Base-by-base conservation (phyloP, 2,329 filamentous ascomycete genomes). In the Hawksworthiomyces lignivorus region DNA sequence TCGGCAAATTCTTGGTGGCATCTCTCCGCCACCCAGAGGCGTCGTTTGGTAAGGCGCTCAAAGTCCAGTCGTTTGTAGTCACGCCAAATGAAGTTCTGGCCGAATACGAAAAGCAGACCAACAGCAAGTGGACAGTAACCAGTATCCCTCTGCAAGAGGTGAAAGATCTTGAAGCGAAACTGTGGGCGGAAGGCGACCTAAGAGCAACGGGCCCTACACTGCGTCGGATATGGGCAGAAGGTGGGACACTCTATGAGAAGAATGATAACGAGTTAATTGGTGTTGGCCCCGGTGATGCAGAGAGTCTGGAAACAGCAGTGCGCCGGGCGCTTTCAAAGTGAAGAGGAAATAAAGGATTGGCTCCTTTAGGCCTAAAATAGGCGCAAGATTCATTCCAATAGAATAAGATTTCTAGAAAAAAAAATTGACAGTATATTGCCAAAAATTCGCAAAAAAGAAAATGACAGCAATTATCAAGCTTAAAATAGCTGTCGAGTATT, bases 191-290 rank as follows among this genome's bases (percentile, higher is more conserved):
- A 26, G 66, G 67, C 0, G 59, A 67, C 35, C 68, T 77, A 0
- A 46, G 55, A 15, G 79, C 78, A 1, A 76, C 75, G 0, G 49
- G 63, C 1, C 67, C 71, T 36, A 86, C 83, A 0, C 61, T 87
- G 49, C 65, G 78, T 34, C 64, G 84, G 15, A 87, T 87, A 38
- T 87, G 83, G 84, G 73, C 75, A 0, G 75, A 84, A 52, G 84
- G 84, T 0, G 79, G 80, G 1, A 87, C 83, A 0, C 57, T 87
- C 34, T 87, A 87, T 54, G 72, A 77, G 2, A 73, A 75, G 59
- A 73, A 78, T 41, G 82, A 85, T 54, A 87, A 87, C 52, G 70
- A 67, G 21, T 51, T 68, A 2, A 68, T 87, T 40, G 75, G 69
- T 0, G 28, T 73, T 10, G 52, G 56, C 7, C 66, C 66, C 4